Conservation (phyloP, 2,329 filamentous ascomycete species). For the Fusarium sambucinum region DNA sequence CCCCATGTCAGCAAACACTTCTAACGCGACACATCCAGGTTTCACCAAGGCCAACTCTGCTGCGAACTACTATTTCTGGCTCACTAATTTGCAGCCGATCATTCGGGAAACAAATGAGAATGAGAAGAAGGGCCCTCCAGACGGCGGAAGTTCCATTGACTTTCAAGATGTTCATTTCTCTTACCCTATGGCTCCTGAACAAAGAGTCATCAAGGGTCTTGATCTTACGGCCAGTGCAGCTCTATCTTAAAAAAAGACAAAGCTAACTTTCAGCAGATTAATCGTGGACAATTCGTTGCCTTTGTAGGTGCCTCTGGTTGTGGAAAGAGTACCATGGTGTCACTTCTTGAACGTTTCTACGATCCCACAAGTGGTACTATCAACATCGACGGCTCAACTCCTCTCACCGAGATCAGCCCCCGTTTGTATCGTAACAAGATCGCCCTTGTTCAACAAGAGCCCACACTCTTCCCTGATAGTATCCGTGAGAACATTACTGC, state of each 20-base stretch:
- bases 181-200: constrained; percentile 65
- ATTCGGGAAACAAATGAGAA: constrained; percentile 58
- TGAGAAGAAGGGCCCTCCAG: constrained; percentile 50
- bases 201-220: constrained; percentile 58
- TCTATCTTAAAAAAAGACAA: not conserved
- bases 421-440: constrained; percentile 64
- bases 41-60: constrained; percentile 62
- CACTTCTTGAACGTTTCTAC: constrained; percentile 61
- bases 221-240: constrained; percentile 3
- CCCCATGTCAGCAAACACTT: fast-evolving
- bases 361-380: constrained; percentile 52
- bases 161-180: constrained; percentile 71
- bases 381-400: constrained; percentile 50
- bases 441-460: constrained; percentile 69
- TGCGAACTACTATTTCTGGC: constrained; percentile 64
- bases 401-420: constrained; percentile 57
- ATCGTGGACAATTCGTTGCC: constrained; percentile 63
- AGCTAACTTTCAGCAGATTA: constrained; percentile 37
- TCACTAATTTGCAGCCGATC: constrained; percentile 54
- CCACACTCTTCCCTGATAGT: constrained; percentile 80
- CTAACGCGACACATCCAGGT: not conserved
- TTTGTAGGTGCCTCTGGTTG: constrained; percentile 66
- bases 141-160: constrained; percentile 52
- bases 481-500: constrained; percentile 81
- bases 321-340: constrained; percentile 71